Percentiles rank a stretch among this genome's conserved stretches.
These are phyloP conservation scores for Melanogaster broomeanus DNA, from an alignment of 768 basidiomycete species.

Conservation along the genomic window DNA sequence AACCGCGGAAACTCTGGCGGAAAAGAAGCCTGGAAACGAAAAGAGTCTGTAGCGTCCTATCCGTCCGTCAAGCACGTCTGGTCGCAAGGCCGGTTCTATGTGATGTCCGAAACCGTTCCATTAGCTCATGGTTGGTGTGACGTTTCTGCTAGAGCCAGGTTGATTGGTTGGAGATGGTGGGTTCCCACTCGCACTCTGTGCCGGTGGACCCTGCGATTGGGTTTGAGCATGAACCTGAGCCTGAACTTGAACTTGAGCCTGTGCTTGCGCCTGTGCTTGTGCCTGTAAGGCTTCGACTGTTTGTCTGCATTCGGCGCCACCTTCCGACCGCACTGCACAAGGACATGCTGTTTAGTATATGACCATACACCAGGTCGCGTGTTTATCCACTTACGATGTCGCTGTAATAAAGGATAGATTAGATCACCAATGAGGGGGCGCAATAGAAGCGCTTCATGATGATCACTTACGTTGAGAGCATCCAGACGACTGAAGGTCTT, in stretches of 20 bases:
- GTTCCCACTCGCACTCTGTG: constrained; percentile 8
- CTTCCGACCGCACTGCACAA: constrained; percentile 82
- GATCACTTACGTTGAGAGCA: constrained; percentile 83
- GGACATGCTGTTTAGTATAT: constrained; percentile 24
- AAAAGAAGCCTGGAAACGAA: neutral
- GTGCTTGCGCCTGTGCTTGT: constrained; percentile 29
- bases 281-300: constrained; percentile 39
- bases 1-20: neutral
- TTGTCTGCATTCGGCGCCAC: constrained; percentile 73
- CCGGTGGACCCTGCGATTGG: constrained; percentile 20
- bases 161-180: constrained; percentile 18
- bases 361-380: constrained; percentile 25
- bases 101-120: constrained; percentile 10
- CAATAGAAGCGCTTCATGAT: constrained; percentile 31
- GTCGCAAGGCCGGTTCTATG: constrained; percentile 17
- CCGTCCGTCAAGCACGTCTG: constrained; percentile 14
- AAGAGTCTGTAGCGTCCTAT: constrained; percentile 26
- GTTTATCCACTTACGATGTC: constrained; percentile 64
- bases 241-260: constrained; percentile 19
- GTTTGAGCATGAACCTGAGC: constrained; percentile 21
- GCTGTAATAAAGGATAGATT: constrained; percentile 43
- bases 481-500: constrained; percentile 94
- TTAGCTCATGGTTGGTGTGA: constrained; percentile 20
- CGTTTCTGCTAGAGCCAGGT: constrained; percentile 24
- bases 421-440: constrained; percentile 22